phyloP scores from a whole-genome alignment of 257 asterid genomes.

The Rehmannia glutinosa region DNA sequence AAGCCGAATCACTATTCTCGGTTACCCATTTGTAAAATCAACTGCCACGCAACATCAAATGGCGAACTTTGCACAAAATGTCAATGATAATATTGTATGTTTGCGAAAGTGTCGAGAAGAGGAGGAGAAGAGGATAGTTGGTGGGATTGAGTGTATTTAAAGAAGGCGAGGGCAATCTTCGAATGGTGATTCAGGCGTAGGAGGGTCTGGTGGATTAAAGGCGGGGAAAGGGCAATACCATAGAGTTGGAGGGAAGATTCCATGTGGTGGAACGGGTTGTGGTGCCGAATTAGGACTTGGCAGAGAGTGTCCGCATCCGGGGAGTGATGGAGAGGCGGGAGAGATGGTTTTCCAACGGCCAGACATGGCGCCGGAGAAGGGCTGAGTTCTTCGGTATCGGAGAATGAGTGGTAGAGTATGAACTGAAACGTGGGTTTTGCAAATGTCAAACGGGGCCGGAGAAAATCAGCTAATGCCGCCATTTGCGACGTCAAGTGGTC shows the following conservation, averaged over 20 bases:
- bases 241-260: constrained; percentile 75
- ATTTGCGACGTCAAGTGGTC: not conserved
- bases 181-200: constrained; percentile 68
- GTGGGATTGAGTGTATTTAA: constrained; percentile 41
- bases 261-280: constrained; percentile 83
- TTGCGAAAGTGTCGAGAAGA: constrained; percentile 43
- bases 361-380: not conserved
- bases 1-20: constrained; percentile 26
- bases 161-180: constrained; percentile 76
- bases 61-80: constrained; percentile 64
- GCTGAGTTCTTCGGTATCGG: constrained; percentile 28
- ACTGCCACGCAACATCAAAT: constrained; percentile 86
- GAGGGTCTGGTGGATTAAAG: constrained; percentile 68
- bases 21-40: constrained; percentile 57
- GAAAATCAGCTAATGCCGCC: not conserved
- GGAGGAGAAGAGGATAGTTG: constrained; percentile 25
- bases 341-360: constrained; percentile 23
- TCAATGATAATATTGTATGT: constrained; percentile 65
- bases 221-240: constrained; percentile 51
- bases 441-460: not conserved
- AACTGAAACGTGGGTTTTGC: constrained; percentile 2
- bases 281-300: too few species aligned
- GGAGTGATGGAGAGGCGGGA: constrained; percentile 49
- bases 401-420: constrained; percentile 27
- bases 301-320: constrained; percentile 60